Base-by-base conservation (phyloP, 306 rosid genomes). In the Aeschynomene evenia region DNA sequence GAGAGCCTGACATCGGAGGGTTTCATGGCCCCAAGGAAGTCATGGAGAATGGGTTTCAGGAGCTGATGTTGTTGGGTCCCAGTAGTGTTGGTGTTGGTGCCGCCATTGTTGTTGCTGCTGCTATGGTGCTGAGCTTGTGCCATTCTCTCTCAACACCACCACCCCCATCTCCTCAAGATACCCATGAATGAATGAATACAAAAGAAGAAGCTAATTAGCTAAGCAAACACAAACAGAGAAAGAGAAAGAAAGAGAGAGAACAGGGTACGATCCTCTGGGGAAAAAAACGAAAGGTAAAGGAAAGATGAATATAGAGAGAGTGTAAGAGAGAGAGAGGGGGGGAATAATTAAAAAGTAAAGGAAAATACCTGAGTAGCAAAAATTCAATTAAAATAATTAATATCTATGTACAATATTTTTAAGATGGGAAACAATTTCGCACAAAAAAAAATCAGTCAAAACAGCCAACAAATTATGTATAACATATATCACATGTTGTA, bases 21-120 rank as follows among this genome's bases (percentile, higher is more conserved):
- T 48, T 72, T 90, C 91, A 77, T 87, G 72, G n/a, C n/a, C n/a
- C 91, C 97, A 39, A 93, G 83, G 80, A 93, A 93, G 71, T 93
- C 97, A 78, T 88, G 98, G 50, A 90, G 90, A 1, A 86, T 76
- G 0, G 91, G 87, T 5, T 84, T 87, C 48, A 73, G 61, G 16
- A 56, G 59, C 54, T 74, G 83, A 13, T 55, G 39, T 29, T 64
- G 80, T 75, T 39, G 81, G 85, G 6, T 77, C 4, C 67, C 18
- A n/a, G 45, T 60, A 70, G 31, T 73, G 82, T 29, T 79, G 77
- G 5, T 77, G 67, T 9, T 36, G 33, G 42, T 68, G 79, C 42
- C 64, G 79, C 48, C 72, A 74, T 60, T 84, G 77, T 43, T 68
- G 79, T 29, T 64, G 68, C 42, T 75, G 71, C 49, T 66, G 62